These are phyloP conservation scores for Tetrapyrgos nigripes DNA, from an alignment of 1,284 basidiomycete species.

Conservation along the genomic window DNA sequence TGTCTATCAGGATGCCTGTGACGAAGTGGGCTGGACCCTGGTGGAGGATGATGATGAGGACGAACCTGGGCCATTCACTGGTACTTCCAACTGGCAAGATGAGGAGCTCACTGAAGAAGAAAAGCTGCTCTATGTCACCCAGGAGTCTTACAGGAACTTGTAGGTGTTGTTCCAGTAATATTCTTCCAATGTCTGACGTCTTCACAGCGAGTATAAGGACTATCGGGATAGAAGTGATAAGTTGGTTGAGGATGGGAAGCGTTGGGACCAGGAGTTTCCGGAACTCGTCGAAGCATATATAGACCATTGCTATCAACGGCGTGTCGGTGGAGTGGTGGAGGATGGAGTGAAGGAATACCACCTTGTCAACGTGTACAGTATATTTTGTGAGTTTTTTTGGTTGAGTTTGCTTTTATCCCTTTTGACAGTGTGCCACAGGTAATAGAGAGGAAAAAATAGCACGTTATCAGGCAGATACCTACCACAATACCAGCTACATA, in stretches of 20 bases:
- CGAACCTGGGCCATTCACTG: no score
- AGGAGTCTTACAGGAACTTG: not conserved
- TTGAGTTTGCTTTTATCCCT: not conserved
- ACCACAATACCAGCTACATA: conserved; percentile 2
- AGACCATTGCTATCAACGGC: not conserved
- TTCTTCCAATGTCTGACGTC: not conserved
- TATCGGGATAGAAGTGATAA: not conserved
- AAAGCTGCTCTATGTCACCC: not conserved
- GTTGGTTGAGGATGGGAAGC: not conserved
- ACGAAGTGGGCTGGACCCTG: no score
- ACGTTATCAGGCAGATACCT: not conserved
- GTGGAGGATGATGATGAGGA: not conserved
- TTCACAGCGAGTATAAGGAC: not conserved
- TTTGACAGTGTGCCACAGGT: not conserved
- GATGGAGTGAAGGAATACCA: not conserved
- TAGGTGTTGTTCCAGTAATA: not conserved
- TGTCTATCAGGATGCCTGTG: not conserved
- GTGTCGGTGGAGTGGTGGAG: not conserved
- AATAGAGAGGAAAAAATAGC: not conserved
- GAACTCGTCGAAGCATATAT: not conserved
- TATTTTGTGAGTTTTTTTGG: conserved; percentile 5
- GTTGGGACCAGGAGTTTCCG: conserved; percentile 4
- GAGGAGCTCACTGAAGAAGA: not conserved
- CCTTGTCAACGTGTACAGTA: not conserved
- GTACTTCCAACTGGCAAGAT: not conserved